phyloP scores from a whole-genome alignment of 805 yeast species.

The Candida andamanensis region DNA sequence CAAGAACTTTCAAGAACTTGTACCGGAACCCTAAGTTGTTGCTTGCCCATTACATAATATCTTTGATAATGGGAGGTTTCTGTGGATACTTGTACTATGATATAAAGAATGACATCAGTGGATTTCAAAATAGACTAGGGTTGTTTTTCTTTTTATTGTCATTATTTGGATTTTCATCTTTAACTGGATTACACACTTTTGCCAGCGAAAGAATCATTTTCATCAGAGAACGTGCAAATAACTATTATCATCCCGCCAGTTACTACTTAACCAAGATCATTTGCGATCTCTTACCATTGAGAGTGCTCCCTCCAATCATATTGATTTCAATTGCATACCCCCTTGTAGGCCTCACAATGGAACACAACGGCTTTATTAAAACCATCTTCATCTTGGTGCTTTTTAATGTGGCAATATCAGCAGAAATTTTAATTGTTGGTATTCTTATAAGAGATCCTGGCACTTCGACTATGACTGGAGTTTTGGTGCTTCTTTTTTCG shows the following conservation, averaged over 20 bases:
- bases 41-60: constrained; percentile 74
- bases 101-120: constrained; percentile 83
- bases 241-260: constrained; percentile 83
- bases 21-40: constrained; percentile 91
- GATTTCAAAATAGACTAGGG: constrained; percentile 94
- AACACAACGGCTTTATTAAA: constrained; percentile 65
- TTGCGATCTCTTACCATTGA: constrained; percentile 87
- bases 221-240: constrained; percentile 89
- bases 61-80: constrained; percentile 72
- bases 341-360: constrained; percentile 79
- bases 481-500: constrained; percentile 76
- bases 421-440: constrained; percentile 83
- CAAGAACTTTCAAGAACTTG: constrained; percentile 85
- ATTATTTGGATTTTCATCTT: constrained; percentile 87
- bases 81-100: constrained; percentile 84
- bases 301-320: constrained; percentile 88
- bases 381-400: constrained; percentile 66
- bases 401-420: constrained; percentile 82
- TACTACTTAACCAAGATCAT: constrained; percentile 81
- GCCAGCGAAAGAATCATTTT: constrained; percentile 85
- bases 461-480: constrained; percentile 86
- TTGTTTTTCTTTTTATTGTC: constrained; percentile 87
- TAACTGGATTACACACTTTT: constrained; percentile 88
- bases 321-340: constrained; percentile 82
- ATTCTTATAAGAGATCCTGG: constrained; percentile 84